Evolutionary conservation across 805 yeast species (phyloP).

Genomic region (Ogataea minuta): DNA sequence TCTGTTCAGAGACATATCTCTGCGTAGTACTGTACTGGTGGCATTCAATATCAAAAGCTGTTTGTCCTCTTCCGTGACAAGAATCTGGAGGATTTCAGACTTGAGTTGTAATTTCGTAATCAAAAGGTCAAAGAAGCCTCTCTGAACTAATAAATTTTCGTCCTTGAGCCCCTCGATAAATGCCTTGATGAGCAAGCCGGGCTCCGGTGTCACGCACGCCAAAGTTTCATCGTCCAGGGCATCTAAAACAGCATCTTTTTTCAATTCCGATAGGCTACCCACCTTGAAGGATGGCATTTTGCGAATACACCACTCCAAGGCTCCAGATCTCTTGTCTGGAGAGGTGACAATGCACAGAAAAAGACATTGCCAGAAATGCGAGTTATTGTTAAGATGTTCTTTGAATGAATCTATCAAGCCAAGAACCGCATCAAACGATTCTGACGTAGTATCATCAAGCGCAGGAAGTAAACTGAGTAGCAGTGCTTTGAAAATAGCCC

Average conservation of each 20-base stretch:
- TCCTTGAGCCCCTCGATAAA: constrained; percentile 64
- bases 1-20: constrained; percentile 93
- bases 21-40: constrained; percentile 65
- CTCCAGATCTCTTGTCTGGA: constrained; percentile 80
- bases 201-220: constrained; percentile 68
- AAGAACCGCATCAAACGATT: constrained; percentile 64
- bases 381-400: constrained; percentile 55
- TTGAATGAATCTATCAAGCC: constrained; percentile 60
- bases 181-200: constrained; percentile 76
- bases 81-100: constrained; percentile 50
- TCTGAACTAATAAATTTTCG: constrained; percentile 70
- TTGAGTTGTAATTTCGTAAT: constrained; percentile 64
- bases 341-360: constrained; percentile 74
- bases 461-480: constrained; percentile 79
- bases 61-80: constrained; percentile 53
- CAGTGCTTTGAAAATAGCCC: constrained; percentile 63
- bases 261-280: constrained; percentile 5
- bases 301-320: constrained; percentile 68
- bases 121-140: constrained; percentile 86
- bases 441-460: constrained; percentile 89
- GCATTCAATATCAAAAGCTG: constrained; percentile 59
- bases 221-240: constrained; percentile 42
- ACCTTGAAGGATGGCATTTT: constrained; percentile 58
- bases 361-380: constrained; percentile 83
- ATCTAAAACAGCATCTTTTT: constrained; percentile 24